Evolutionary conservation across 306 rosid genomes (phyloP).

Genomic region (Arachis stenosperma): DNA sequence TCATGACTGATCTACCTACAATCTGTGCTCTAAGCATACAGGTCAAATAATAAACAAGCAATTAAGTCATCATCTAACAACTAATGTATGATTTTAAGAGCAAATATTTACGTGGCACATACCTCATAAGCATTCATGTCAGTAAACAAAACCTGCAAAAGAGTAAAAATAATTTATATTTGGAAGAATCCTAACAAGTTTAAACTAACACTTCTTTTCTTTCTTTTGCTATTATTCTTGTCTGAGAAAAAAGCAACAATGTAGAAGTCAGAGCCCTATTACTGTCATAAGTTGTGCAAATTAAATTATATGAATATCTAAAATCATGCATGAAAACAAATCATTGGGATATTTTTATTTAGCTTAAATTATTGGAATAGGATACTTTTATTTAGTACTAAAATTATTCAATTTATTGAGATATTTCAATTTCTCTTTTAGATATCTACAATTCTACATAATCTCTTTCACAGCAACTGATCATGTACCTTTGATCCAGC

Average conservation of each 20-base stretch:
- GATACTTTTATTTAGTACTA: no score
- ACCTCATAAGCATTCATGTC: slow-evolving; percentile 94
- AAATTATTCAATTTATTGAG: background rate
- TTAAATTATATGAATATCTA: background rate
- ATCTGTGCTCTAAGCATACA: no score
- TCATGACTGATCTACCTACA: no score
- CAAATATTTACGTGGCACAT: slow-evolving; percentile 22
- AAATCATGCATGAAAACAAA: slow-evolving; percentile 1
- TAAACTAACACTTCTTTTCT: background rate
- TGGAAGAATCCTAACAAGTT: slow-evolving; percentile 12
- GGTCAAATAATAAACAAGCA: no score
- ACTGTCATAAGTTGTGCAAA: background rate
- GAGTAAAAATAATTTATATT: background rate
- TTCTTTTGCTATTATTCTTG: background rate
- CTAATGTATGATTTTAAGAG: background rate
- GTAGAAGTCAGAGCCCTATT: background rate
- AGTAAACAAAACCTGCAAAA: slow-evolving; percentile 86
- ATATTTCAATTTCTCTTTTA: background rate
- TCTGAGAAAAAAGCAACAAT: background rate
- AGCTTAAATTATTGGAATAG: background rate
- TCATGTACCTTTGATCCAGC: slow-evolving; percentile 76
- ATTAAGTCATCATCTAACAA: no score
- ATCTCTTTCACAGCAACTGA: slow-evolving; percentile 23
- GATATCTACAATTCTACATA: background rate
- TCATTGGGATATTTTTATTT: no score